Evolutionary conservation across 2,329 filamentous ascomycete species (phyloP).

Genomic region (Xylariaceae sp.): DNA sequence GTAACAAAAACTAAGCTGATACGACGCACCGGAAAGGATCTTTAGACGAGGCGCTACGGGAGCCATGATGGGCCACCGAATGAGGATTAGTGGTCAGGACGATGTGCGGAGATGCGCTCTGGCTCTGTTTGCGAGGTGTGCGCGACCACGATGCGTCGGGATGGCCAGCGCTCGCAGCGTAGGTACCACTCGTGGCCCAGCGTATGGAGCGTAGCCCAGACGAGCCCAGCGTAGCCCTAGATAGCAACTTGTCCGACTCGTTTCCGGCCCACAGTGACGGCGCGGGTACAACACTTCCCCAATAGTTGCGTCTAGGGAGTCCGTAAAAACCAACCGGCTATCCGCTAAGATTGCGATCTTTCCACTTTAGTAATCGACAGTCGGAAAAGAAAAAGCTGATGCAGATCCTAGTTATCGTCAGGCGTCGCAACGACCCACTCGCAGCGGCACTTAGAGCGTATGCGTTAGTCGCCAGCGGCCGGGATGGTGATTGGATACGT

Average conservation of each 20-base stretch:
- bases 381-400: slow-evolving; percentile 23
- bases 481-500: slow-evolving; percentile 24
- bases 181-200: too few relatives aligned
- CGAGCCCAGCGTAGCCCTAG: slow-evolving; percentile 10
- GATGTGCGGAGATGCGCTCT: slow-evolving; percentile 19
- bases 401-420: slow-evolving; percentile 28
- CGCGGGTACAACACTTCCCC: slow-evolving; percentile 27
- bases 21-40: slow-evolving; percentile 55
- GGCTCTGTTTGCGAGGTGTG: slow-evolving; percentile 26
- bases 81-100: slow-evolving; percentile 31
- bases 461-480: slow-evolving; percentile 4
- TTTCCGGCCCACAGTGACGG: slow-evolving; percentile 25
- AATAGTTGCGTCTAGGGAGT: slow-evolving; percentile 24
- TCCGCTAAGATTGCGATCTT: slow-evolving; percentile 22
- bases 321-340: slow-evolving; percentile 25
- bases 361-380: slow-evolving; percentile 23
- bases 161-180: slow-evolving; percentile 15
- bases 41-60: slow-evolving; percentile 55
- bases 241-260: slow-evolving; percentile 26
- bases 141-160: slow-evolving; percentile 29
- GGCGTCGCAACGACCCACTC: slow-evolving; percentile 26
- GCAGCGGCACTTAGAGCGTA: slow-evolving; percentile 25
- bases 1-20: slow-evolving; percentile 15
- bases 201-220: neutral
- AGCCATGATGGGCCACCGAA: slow-evolving; percentile 48